Evolutionary conservation across 192 early-diverging fungal genomes (phyloP), one percentile per base, ranked within the genome.

Genomic region (Coemansia brasiliensis): DNA sequence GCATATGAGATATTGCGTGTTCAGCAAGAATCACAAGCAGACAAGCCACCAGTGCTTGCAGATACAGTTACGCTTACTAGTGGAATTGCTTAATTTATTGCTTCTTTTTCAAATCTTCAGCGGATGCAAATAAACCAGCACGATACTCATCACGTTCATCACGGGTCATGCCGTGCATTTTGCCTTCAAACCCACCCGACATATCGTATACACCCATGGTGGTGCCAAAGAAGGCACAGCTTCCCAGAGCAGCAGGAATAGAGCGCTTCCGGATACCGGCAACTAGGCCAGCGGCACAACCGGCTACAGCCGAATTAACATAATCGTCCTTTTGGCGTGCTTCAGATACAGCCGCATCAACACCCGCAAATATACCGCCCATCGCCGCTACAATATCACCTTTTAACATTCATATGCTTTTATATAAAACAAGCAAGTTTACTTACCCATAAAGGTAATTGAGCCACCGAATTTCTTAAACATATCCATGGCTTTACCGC

Each of bases 291-390:
- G 89, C 81, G 20, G 86, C 85, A 61, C 89, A 88, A 40, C 89
- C 89, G 57, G 83, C 89, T 50, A 83, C 75, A 20, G 77, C 85
- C 55, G 85, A 82, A 69, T 91, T 91, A 52, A 83, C 70, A 67
- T 83, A 79, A 69, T 91, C 89, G 52, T 88, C 85, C 52, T 85
- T 80, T 58, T 81, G 79, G 55, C 89, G 86, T 52, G 84, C 63
- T 57, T 84, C 74, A 17, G 76, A 59, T 15, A 74, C 71, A 17
- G 80, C 72, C 18, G 83, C 77, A 52, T 87, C 86, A 41, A 84
- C 85, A 27, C 82, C 83, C 29, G 88, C 82, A 84, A 87, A 91
- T 29, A 89, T 78, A 69, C 89, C 89, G 50, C 88, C 89, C 82
- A 91, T 86, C 17, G 85, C 87, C 61, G 88, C 89, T 87, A 78